Percentiles rank a stretch among this genome's conserved stretches.
phyloP scores from a whole-genome alignment of 345 rosid species.

The Bruguiera sexangula region DNA sequence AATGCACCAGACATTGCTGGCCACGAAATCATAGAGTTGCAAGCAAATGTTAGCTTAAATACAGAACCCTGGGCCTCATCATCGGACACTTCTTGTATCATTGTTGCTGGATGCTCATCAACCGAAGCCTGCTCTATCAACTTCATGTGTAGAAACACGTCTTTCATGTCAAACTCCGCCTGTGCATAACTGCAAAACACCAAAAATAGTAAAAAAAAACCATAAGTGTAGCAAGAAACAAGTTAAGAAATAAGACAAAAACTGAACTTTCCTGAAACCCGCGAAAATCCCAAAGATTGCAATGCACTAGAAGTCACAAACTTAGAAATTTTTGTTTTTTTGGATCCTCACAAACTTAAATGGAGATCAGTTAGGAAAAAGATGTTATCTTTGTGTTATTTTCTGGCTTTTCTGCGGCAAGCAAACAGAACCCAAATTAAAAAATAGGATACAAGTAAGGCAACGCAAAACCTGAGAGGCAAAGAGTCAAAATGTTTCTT shows the following conservation, averaged over 20 bases:
- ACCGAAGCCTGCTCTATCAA: conserved; percentile 90
- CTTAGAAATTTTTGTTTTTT: too few species aligned
- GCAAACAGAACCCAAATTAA: conserved; percentile 16
- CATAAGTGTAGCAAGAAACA: background rate
- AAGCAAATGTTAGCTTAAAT: conserved; percentile 73
- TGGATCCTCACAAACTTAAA: background rate
- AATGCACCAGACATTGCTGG: conserved; percentile 74
- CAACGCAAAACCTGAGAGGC: conserved; percentile 71
- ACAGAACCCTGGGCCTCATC: conserved; percentile 54
- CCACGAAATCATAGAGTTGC: conserved; percentile 77
- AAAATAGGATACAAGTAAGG: background rate
- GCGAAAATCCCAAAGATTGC: too few species aligned
- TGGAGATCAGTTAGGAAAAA: background rate
- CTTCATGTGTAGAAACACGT: conserved; percentile 85
- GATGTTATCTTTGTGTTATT: background rate
- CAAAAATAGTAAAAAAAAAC: background rate
- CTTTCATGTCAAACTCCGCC: conserved; percentile 92
- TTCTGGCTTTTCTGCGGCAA: conserved; percentile 23
- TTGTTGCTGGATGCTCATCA: conserved; percentile 66
- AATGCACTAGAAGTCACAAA: too few species aligned
- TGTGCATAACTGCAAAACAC: conserved; percentile 66
- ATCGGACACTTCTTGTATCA: conserved; percentile 65
- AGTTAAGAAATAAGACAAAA: too few species aligned
- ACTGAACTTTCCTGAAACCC: too few species aligned
- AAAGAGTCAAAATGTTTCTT: conserved; percentile 93